phyloP scores from a whole-genome alignment of 176 grass and related monocot species.

The Aegilops umbellulata region DNA sequence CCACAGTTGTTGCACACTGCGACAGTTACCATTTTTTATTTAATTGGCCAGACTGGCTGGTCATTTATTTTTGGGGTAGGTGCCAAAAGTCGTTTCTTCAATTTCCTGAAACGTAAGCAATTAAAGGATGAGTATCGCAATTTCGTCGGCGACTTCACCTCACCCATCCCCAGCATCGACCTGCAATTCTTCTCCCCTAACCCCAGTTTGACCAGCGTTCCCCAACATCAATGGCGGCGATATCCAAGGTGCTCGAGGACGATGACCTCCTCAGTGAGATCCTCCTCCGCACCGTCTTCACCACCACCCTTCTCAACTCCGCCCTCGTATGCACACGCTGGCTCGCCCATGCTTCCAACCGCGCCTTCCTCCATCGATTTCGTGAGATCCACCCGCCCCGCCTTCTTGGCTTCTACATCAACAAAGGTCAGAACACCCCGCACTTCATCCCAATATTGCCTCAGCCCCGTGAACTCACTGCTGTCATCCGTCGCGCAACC shows the following conservation, averaged over 20 bases:
- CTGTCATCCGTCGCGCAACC: background rate
- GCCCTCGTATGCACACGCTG: background rate
- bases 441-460: background rate
- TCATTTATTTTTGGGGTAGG: background rate
- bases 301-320: background rate
- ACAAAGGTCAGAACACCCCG: background rate
- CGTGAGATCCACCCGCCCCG: background rate
- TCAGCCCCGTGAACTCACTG: background rate
- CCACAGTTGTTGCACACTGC: no score
- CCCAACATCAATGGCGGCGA: background rate
- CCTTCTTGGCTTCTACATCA: background rate
- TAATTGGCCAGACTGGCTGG: background rate
- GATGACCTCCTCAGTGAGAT: background rate
- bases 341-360: background rate
- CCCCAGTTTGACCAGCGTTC: background rate
- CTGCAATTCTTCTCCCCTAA: background rate
- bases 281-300: background rate
- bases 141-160: background rate
- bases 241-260: background rate
- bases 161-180: background rate
- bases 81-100: background rate
- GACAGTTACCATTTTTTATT: background rate
- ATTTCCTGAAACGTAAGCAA: background rate
- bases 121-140: background rate
- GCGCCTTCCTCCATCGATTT: background rate